A percentile compares a stretch with the other conserved stretches of the same genome.
Conservation (phyloP, 495 filamentous ascomycete species). For the Penicillium paradoxum region DNA sequence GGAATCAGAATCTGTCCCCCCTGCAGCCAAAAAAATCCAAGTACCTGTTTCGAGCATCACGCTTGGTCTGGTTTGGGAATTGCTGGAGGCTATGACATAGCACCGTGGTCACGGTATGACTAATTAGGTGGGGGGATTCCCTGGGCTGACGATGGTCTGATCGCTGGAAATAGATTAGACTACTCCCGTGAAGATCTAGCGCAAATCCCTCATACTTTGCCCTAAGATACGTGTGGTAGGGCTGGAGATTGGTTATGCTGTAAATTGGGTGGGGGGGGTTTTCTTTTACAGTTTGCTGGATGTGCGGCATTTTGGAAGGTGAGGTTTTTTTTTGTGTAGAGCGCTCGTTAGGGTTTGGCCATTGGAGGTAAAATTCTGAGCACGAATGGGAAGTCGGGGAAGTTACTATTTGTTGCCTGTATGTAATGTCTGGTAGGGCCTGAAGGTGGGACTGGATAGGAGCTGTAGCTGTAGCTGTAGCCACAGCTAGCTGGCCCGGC, state of each 20-base stretch:
- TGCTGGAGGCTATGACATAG: not conserved
- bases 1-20: no score
- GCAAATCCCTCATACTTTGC: not conserved
- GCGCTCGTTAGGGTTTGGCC: not conserved
- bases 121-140: not conserved
- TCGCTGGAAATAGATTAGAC: not conserved
- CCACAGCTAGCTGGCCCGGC: not conserved
- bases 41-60: not conserved
- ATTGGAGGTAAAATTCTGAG: not conserved
- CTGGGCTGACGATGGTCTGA: not conserved
- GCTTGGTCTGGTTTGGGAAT: not conserved
- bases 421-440: not conserved
- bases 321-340: no score
- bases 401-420: not conserved
- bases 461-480: not conserved
- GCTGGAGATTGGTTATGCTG: no score
- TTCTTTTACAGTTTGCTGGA: not conserved
- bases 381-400: not conserved
- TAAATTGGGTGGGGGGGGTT: not conserved
- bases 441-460: no score
- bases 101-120: not conserved
- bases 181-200: not conserved
- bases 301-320: not conserved
- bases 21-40: not conserved
- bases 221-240: no score